Base-by-base conservation (phyloP, 2,329 filamentous ascomycete genomes). In the Trichoderma cornu-damae region DNA sequence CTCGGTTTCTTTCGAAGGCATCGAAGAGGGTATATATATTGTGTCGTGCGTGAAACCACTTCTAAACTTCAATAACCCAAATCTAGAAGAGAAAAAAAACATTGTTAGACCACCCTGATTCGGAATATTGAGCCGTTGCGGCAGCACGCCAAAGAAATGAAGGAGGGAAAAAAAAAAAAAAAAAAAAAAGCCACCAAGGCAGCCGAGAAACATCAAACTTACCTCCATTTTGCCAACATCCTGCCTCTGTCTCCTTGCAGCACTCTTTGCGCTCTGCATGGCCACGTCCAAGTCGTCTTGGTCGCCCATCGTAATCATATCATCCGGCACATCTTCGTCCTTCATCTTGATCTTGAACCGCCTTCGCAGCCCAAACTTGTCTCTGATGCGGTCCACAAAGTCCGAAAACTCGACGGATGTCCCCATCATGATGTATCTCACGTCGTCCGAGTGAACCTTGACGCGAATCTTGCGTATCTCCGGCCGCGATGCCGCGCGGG, bases 141-240 rank as follows among this genome's bases (percentile, higher is more conserved):
- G 24, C 53, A 28, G 14, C 47, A 37, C 37, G 46, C n/a, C 30
- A 18, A 24, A 43, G n/a, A 16, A n/a, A 16, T 6, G 32, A 49
- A 28, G 20, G 59, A 32, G 58, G 37, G 16, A 7, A 6, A 20
- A 32, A 26, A 3, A n/a, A n/a, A n/a, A n/a, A n/a, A n/a, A n/a
- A n/a, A n/a, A n/a, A n/a, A n/a, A n/a, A n/a, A n/a, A n/a, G 34
- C 40, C 47, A 38, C 30, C 50, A 28, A 49, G 58, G 61, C 62
- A 54, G 42, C 2, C n/a, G n/a, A n/a, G n/a, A 24, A 52, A 52
- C 2, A 6, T 28, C 7, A 47, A 47, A 46, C 89, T 81, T 72
- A 96, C 90, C 84, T 97, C 94, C 84, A 96, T 85, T 81, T 96
- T 96, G 52, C 89, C 91, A 77, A 91, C 88, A 61, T 96, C 92